Evolutionary conservation across 139 green algal genomes (phyloP).

Genomic region (Helicosporidium sp.): DNA sequence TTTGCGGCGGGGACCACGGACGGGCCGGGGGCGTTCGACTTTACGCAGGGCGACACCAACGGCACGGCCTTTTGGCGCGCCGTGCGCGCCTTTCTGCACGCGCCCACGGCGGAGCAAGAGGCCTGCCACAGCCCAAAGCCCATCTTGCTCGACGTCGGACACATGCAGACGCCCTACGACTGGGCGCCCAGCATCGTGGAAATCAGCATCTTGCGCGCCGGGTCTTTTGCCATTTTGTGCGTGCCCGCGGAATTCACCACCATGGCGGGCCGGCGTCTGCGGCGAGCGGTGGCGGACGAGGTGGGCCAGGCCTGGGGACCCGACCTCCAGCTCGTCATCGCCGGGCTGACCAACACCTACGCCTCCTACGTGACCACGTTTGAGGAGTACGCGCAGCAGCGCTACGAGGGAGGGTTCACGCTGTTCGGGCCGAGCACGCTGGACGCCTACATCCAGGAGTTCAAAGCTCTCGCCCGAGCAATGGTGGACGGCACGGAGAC

Average conservation of each 20-base stretch:
- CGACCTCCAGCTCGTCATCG: constrained; percentile 35
- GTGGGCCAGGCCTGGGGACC: constrained; percentile 19
- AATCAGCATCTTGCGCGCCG: constrained; percentile 30
- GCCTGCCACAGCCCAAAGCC: constrained; percentile 65
- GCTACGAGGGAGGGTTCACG: constrained; percentile 68
- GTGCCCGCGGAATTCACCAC: constrained; percentile 63
- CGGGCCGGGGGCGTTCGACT: constrained; percentile 64
- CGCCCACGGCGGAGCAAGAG: constrained; percentile 28
- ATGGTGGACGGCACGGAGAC: constrained; percentile 26
- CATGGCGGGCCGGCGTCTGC: constrained; percentile 55
- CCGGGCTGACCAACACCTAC: constrained; percentile 62
- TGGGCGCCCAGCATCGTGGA: constrained; percentile 42
- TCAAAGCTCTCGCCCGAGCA: constrained; percentile 30
- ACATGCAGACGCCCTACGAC: constrained; percentile 44
- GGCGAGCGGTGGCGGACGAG: constrained; percentile 26
- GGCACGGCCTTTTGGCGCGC: constrained; percentile 51
- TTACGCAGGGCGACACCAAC: constrained; percentile 52
- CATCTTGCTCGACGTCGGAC: constrained; percentile 56
- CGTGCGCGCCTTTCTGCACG: constrained; percentile 33
- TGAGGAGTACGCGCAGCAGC: constrained; percentile 64
- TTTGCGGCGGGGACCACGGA: constrained; percentile 76
- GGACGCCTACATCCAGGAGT: constrained; percentile 74
- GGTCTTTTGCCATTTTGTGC: constrained; percentile 32
- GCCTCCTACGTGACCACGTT: constrained; percentile 58
- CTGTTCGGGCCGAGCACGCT: constrained; percentile 66